Conservation (phyloP, 1,284 basidiomycete species). For the Pholiota adiposa region DNA sequence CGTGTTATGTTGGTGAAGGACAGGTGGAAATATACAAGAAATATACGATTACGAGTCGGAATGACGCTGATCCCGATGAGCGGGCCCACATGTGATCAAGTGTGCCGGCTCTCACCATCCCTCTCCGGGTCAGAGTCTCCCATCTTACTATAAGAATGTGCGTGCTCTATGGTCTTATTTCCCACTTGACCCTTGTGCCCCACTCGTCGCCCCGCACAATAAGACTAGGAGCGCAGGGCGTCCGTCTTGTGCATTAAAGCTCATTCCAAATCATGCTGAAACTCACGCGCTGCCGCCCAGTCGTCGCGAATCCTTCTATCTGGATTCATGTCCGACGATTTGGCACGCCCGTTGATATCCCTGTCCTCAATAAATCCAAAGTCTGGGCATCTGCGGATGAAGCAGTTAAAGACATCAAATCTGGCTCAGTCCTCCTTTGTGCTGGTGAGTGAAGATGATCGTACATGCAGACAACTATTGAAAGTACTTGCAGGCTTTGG, state of each 20-base stretch:
- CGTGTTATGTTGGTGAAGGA: neutral
- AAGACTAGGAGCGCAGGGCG: neutral
- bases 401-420: constrained; percentile 82
- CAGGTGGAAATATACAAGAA: neutral
- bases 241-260: neutral
- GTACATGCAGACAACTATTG: neutral
- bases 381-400: constrained; percentile 82
- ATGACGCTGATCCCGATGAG: neutral
- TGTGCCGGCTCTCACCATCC: constrained; percentile 13
- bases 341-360: constrained; percentile 34
- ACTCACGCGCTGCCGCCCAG: constrained; percentile 6
- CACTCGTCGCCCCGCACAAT: neutral
- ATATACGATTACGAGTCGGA: too few species aligned
- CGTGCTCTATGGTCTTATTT: neutral
- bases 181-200: constrained; percentile 4
- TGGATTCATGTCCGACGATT: constrained; percentile 25
- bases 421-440: constrained; percentile 77
- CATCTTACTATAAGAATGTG: constrained; percentile 3
- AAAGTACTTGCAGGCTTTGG: constrained; percentile 68
- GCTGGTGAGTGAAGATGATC: constrained; percentile 61
- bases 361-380: constrained; percentile 63
- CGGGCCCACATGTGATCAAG: constrained; percentile 3
- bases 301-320: constrained; percentile 5
- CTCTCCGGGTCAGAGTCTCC: too few species aligned
- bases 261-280: constrained; percentile 11